Conservation (phyloP, 257 asterid genomes). For the Forsythia suspensa region DNA sequence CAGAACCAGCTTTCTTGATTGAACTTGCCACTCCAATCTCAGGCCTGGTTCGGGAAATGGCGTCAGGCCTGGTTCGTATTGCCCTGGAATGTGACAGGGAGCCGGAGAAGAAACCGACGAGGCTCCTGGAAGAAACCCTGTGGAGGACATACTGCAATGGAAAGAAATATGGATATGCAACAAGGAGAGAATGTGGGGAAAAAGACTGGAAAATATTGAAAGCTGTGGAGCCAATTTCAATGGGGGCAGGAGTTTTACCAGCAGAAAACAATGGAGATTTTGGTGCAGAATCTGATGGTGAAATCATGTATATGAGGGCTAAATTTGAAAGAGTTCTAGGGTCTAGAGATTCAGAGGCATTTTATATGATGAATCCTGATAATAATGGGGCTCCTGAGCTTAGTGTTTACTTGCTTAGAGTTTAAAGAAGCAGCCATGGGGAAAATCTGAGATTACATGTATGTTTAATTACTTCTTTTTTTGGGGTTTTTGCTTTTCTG, state of each 20-base stretch:
- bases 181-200: conserved; percentile 40
- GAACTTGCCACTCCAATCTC: conserved; percentile 56
- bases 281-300: conserved; percentile 26
- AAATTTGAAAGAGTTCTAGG: conserved; percentile 67
- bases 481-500: not conserved
- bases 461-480: not conserved
- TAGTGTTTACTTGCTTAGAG: conserved; percentile 55
- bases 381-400: conserved; percentile 59
- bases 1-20: conserved; percentile 42
- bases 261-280: conserved; percentile 26
- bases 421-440: conserved; percentile 11
- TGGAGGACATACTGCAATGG: conserved; percentile 62
- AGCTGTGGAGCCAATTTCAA: conserved; percentile 53
- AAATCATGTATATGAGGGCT: conserved; percentile 60
- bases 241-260: conserved; percentile 62
- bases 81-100: conserved; percentile 51
- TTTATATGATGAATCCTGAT: conserved; percentile 69
- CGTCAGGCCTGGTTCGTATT: conserved; percentile 47
- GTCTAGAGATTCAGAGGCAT: conserved; percentile 58
- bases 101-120: conserved; percentile 20
- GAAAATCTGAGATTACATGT: not conserved
- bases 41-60: conserved; percentile 57
- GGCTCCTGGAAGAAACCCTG: conserved; percentile 39
- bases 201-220: conserved; percentile 45
- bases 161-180: conserved; percentile 48